Evolutionary conservation across 306 rosid species (phyloP).

Genomic region (Malus orientalis): DNA sequence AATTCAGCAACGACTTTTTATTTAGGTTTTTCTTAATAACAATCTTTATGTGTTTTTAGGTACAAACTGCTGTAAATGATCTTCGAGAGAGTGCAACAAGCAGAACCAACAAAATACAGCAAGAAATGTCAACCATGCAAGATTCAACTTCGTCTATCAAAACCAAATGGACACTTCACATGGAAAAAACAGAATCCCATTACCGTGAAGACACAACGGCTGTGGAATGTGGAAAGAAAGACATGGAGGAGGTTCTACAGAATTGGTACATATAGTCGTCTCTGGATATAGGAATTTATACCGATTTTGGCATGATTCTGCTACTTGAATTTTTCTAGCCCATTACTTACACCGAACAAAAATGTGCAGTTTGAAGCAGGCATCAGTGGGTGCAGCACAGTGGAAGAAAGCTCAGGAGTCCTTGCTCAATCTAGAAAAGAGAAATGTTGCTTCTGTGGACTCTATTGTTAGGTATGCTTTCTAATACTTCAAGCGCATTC

Average conservation of each 20-base stretch:
- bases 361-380: slow-evolving; percentile 70
- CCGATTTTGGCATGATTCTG: slow-evolving; percentile 1
- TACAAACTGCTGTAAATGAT: slow-evolving; percentile 78
- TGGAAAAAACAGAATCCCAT: slow-evolving; percentile 76
- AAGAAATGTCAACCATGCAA: slow-evolving; percentile 87
- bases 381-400: slow-evolving; percentile 79
- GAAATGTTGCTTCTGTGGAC: slow-evolving; percentile 72
- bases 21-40: neutral
- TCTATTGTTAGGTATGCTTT: slow-evolving; percentile 64
- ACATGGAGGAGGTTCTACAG: slow-evolving; percentile 77
- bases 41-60: slow-evolving; percentile 35
- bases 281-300: neutral
- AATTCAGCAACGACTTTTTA: neutral
- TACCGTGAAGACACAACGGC: slow-evolving; percentile 70
- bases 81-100: slow-evolving; percentile 89
- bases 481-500: neutral
- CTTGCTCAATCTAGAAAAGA: slow-evolving; percentile 66
- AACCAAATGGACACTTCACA: slow-evolving; percentile 75
- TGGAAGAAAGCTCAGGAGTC: slow-evolving; percentile 95
- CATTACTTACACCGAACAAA: slow-evolving; percentile 12
- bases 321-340: slow-evolving; percentile 1
- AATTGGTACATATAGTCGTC: slow-evolving; percentile 47
- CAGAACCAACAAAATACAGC: slow-evolving; percentile 63
- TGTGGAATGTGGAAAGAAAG: slow-evolving; percentile 78
- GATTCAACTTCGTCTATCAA: slow-evolving; percentile 71